Conservation (phyloP, 108 stramenopile genomes). For the Nitzschia palea region DNA sequence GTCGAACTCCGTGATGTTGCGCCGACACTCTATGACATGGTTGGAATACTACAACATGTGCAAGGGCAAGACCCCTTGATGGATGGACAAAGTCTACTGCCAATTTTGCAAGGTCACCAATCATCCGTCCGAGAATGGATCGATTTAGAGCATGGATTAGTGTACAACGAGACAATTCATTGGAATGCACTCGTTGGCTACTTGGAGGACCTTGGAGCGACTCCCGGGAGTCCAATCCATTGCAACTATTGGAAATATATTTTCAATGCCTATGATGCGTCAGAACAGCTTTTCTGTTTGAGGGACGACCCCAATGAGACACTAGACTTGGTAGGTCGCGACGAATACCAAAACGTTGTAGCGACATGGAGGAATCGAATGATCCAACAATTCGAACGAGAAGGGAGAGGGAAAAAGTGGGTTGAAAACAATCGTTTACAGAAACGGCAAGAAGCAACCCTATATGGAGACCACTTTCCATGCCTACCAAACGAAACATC, state of each 20-base stretch:
- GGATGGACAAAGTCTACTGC: constrained; percentile 30
- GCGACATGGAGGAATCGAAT: constrained; percentile 19
- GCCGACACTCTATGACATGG: constrained; percentile 25
- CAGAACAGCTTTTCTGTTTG: constrained; percentile 36
- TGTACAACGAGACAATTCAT: constrained; percentile 21
- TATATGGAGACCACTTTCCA: constrained; percentile 23
- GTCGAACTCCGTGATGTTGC: constrained; percentile 44
- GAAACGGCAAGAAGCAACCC: background rate
- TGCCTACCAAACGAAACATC: background rate
- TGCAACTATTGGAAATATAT: constrained; percentile 34
- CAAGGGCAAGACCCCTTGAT: constrained; percentile 27
- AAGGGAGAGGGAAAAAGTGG: constrained; percentile 39
- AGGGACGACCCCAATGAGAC: constrained; percentile 27
- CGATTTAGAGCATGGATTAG: constrained; percentile 32
- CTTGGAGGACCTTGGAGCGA: background rate
- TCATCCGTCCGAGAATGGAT: constrained; percentile 19
- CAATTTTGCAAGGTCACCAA: constrained; percentile 13
- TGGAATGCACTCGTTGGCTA: constrained; percentile 41
- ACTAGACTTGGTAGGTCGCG: constrained; percentile 11
- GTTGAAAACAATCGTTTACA: constrained; percentile 10
- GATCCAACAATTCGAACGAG: constrained; percentile 28
- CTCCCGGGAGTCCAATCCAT: background rate
- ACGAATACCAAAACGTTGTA: background rate
- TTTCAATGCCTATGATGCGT: constrained; percentile 23
- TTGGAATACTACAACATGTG: constrained; percentile 27